These are phyloP conservation scores for Aspergillus homomorphus DNA, from an alignment of 495 filamentous ascomycete genomes.

Conservation along the genomic window DNA sequence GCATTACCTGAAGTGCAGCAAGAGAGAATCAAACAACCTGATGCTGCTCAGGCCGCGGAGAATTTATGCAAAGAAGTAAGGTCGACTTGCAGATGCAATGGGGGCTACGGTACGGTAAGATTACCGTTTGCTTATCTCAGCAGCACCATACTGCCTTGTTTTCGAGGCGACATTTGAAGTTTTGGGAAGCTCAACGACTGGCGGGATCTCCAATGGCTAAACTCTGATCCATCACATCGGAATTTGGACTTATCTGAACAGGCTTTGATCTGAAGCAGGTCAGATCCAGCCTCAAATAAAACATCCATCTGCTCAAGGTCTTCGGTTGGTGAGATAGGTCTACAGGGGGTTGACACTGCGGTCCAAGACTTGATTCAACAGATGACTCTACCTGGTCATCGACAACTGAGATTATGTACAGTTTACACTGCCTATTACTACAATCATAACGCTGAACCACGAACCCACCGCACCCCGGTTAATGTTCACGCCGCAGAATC, in stretches of 20 bases:
- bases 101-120: neutral
- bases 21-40: too few relatives aligned
- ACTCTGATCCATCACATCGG: neutral
- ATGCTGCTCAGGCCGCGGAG: neutral
- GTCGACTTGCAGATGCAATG: neutral
- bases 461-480: constrained; percentile 6
- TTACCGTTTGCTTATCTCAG: neutral
- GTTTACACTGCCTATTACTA: neutral
- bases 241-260: neutral
- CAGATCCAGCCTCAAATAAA: neutral
- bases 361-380: neutral
- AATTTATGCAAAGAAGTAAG: neutral
- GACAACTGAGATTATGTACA: neutral
- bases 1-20: too few relatives aligned
- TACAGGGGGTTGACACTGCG: too few relatives aligned
- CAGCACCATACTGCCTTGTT: neutral
- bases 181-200: neutral
- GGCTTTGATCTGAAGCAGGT: neutral
- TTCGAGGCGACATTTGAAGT: neutral
- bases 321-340: neutral
- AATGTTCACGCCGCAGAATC: constrained; percentile 33
- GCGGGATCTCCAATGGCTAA: too few relatives aligned
- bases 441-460: constrained; percentile 13
- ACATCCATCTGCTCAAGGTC: neutral
- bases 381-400: neutral